Evolutionary conservation across 495 filamentous ascomycete species (phyloP), one percentile per base, ranked within the genome.

Genomic region (Mycothermus thermophilus): DNA sequence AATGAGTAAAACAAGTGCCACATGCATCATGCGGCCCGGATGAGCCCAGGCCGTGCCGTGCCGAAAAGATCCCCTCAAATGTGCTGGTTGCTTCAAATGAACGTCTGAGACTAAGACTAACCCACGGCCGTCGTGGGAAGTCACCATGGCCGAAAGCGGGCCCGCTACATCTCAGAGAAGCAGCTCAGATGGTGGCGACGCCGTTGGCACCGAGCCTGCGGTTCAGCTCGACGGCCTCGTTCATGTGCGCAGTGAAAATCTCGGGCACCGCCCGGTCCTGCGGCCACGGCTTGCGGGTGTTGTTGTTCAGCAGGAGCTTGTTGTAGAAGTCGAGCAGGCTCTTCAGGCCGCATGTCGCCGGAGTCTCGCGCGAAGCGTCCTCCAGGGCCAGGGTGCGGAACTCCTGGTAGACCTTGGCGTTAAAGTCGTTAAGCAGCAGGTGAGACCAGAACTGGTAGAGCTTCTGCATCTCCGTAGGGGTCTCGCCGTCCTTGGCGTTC

Each of bases 371-470:
- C 23, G 47, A 45, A 35, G 58, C 62, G 51, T 93, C 84, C 46
- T 79, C 77, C 41, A 79, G 54, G 37, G 85, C 82, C 47, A 70
- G 64, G 43, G 61, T 58, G 41, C 74, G 67, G 60, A 92, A 90
- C 55, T 92, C 80, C 50, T 71, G 58, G 63, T 92, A 93, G 71
- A 93, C 79, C 40, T 62, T 65, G 35, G 62, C 58, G 54, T 90
- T 80, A 69, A 90, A 90, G 51, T 78, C 76, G 42, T 70, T 63
- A 38, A 75, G 63, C 26, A 90, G 69, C 51, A 80, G 80, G 48
- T 78, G 69, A n/a, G 75, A 75, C 82, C 82, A 87, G 59, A 80
- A 81, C 37, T 76, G 63, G 56, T 84, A 86, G 10, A 83, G 67
- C 37, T 73, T 64, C 37, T 71, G 66, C 64, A 81, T 79, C 49